A percentile compares a stretch with the other conserved stretches of the same genome.
Conservation (phyloP, 495 filamentous ascomycete genomes). For the Podospora conica region DNA sequence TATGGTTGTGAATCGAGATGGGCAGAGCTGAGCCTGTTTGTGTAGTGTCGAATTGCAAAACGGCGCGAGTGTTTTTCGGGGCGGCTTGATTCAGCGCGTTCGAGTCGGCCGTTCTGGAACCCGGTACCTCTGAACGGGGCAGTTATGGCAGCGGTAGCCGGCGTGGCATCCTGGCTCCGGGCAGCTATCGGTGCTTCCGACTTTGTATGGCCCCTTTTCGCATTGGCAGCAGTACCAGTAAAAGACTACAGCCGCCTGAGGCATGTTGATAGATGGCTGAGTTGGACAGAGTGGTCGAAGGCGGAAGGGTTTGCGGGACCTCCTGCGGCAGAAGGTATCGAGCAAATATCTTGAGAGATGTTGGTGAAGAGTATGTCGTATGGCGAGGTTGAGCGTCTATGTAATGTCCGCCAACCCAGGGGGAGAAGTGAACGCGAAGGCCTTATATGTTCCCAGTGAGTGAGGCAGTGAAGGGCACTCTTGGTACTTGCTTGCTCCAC, state of each 20-base stretch:
- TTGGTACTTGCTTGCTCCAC: not conserved
- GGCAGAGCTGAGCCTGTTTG: not conserved
- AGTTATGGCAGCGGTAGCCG: not conserved
- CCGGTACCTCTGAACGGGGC: not conserved
- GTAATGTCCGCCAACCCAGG: not conserved
- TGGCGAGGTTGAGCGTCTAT: not conserved
- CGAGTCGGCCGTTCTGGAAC: not conserved
- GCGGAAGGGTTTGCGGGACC: not conserved
- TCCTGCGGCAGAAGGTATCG: not conserved
- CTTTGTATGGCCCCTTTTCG: not conserved
- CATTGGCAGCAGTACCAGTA: not conserved
- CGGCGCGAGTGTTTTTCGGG: not conserved
- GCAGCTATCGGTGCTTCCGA: not conserved
- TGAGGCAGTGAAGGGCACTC: not conserved
- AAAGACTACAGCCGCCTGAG: not conserved
- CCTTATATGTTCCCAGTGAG: not conserved
- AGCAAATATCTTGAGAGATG: not conserved
- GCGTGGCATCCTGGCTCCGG: not conserved
- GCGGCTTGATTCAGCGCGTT: not conserved
- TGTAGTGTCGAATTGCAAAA: not conserved
- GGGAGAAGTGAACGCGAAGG: not conserved
- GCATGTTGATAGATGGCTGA: not conserved
- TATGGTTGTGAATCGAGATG: not conserved
- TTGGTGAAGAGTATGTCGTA: not conserved
- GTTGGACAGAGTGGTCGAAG: not conserved